Percentiles rank a stretch among this genome's conserved stretches.
phyloP scores from a whole-genome alignment of 106 monocot species.

The Dioscorea alata region DNA sequence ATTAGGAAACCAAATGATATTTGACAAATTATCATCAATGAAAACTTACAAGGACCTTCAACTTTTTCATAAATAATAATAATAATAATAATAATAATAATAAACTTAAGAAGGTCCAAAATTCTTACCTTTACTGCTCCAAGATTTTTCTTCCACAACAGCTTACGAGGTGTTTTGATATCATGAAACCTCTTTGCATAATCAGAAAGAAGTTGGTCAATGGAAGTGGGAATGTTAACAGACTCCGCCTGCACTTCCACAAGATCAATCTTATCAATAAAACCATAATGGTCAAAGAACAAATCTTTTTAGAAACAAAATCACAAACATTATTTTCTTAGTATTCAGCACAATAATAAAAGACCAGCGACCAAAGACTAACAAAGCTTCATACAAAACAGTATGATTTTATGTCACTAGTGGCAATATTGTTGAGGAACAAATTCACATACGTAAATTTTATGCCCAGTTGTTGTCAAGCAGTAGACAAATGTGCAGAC shows the following conservation, averaged over 20 bases:
- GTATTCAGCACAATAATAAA: not conserved
- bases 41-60: no score
- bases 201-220: conserved; percentile 81
- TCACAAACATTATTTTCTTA: conserved; percentile 1
- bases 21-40: no score
- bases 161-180: conserved; percentile 90
- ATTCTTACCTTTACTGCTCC: conserved; percentile 83
- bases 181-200: conserved; percentile 89
- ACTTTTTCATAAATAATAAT: no score
- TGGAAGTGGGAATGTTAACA: conserved; percentile 49
- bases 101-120: not conserved
- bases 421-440: no score
- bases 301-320: not conserved
- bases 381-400: not conserved
- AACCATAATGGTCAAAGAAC: no score
- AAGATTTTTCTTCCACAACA: conserved; percentile 91
- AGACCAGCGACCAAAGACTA: not conserved
- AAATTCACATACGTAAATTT: no score
- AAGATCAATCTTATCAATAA: no score
- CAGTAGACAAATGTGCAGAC: no score
- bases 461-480: no score
- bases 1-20: no score
- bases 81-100: not conserved
- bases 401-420: no score
- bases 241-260: conserved; percentile 56